These are phyloP conservation scores for Sinapis alba DNA, from an alignment of 441 rosid species.

Conservation along the genomic window DNA sequence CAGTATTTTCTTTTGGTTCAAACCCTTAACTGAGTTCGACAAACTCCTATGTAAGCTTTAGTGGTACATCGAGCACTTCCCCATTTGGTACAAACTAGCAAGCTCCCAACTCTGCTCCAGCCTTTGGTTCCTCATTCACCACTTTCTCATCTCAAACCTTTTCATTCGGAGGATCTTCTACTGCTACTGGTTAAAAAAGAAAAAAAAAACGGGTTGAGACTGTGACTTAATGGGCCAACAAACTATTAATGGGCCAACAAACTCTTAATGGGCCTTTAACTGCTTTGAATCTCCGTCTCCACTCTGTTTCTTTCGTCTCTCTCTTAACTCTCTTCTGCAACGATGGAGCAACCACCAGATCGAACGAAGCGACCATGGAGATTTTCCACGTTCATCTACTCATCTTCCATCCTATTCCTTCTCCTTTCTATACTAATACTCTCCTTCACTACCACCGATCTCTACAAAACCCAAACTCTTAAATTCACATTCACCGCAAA, in stretches of 20 bases:
- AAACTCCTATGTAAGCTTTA: conserved; percentile 51
- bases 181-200: conserved; percentile 42
- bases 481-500: conserved; percentile 43
- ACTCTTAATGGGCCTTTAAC: conserved; percentile 13
- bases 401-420: conserved; percentile 47
- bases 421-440: conserved; percentile 47
- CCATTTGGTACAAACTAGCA: conserved; percentile 65
- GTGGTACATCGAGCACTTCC: conserved; percentile 41
- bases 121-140: conserved; percentile 46
- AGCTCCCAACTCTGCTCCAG: conserved; percentile 43
- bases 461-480: conserved; percentile 43
- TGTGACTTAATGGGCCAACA: too few species aligned
- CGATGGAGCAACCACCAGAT: neutral
- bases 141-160: conserved; percentile 49
- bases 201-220: too few species aligned
- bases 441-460: conserved; percentile 43
- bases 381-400: conserved; percentile 8
- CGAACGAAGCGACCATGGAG: neutral
- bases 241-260: neutral
- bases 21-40: conserved; percentile 50
- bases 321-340: neutral
- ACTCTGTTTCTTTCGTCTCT: neutral
- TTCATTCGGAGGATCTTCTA: conserved; percentile 51
- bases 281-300: conserved; percentile 14
- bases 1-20: conserved; percentile 48